Percentiles rank a stretch among this genome's conserved stretches.
Evolutionary conservation across 495 filamentous ascomycete genomes (phyloP).

Genomic region (Pyronema domesticum): DNA sequence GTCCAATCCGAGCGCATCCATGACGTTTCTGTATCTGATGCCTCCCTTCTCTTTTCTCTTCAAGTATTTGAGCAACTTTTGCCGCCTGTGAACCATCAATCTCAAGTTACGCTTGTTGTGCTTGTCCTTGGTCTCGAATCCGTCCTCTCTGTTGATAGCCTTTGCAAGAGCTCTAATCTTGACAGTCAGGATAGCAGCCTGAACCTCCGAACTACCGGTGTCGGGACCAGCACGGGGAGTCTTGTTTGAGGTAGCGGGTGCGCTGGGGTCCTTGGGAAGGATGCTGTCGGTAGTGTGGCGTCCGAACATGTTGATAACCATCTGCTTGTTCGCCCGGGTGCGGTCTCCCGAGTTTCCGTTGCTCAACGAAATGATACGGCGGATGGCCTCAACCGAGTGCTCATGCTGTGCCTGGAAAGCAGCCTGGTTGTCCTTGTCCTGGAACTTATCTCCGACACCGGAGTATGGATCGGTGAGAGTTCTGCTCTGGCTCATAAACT

Average conservation of each 20-base stretch:
- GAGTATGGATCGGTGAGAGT: conserved; percentile 21
- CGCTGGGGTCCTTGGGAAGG: conserved; percentile 33
- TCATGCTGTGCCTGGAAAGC: conserved; percentile 31
- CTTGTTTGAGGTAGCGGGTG: conserved; percentile 24
- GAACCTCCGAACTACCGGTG: conserved; percentile 85
- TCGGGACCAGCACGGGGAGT: conserved; percentile 67
- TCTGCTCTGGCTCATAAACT: conserved; percentile 41
- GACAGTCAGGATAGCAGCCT: conserved; percentile 88
- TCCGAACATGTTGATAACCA: conserved; percentile 75
- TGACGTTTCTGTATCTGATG: conserved; percentile 65
- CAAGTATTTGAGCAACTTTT: conserved; percentile 73
- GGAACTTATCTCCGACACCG: conserved; percentile 37
- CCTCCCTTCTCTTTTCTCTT: conserved; percentile 79
- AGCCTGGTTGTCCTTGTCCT: conserved; percentile 25
- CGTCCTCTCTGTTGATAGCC: conserved; percentile 7
- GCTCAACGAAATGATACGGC: conserved; percentile 53
- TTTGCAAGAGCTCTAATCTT: conserved; percentile 69
- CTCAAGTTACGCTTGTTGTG: conserved; percentile 82
- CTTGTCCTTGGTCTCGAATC: conserved; percentile 50
- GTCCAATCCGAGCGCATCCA: conserved; percentile 65
- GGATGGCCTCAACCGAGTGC: conserved; percentile 46
- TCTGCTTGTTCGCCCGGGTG: conserved; percentile 57
- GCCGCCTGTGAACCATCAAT: conserved; percentile 69
- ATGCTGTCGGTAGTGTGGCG: conserved; percentile 68
- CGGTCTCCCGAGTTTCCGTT: conserved; percentile 61